These are phyloP conservation scores for Isatis lusitanica DNA, from an alignment of 441 rosid species.

Conservation along the genomic window DNA sequence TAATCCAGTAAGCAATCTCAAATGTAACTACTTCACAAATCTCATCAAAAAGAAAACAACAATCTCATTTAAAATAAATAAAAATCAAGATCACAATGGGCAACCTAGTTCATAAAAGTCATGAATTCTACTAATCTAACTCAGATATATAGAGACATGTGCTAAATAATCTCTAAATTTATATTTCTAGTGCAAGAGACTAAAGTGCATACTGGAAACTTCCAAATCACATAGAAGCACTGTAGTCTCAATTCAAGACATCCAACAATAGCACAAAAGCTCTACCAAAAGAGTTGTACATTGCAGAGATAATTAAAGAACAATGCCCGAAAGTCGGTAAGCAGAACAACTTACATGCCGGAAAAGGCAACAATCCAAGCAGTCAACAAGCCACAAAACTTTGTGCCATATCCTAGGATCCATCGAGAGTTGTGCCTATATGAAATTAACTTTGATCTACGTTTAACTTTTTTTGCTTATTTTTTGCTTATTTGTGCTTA, in stretches of 20 bases:
- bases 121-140: background rate
- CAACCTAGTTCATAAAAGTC: background rate
- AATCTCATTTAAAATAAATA: background rate
- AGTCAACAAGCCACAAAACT: constrained; percentile 92
- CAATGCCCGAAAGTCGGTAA: background rate
- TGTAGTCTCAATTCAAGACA: background rate
- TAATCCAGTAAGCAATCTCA: background rate
- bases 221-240: background rate
- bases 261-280: constrained; percentile 7
- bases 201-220: background rate
- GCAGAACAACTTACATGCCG: constrained; percentile 69
- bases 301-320: background rate
- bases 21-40: background rate
- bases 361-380: constrained; percentile 80
- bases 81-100: background rate
- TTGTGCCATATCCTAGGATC: constrained; percentile 77
- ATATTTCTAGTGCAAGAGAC: background rate
- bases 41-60: background rate
- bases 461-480: too few relatives aligned
- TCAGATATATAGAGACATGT: background rate
- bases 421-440: too few relatives aligned
- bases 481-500: too few relatives aligned
- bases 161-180: background rate
- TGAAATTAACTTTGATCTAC: too few relatives aligned
- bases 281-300: background rate